These are phyloP conservation scores for Clonostachys rhizophaga DNA, from an alignment of 2,329 filamentous ascomycete genomes.

Conservation along the genomic window DNA sequence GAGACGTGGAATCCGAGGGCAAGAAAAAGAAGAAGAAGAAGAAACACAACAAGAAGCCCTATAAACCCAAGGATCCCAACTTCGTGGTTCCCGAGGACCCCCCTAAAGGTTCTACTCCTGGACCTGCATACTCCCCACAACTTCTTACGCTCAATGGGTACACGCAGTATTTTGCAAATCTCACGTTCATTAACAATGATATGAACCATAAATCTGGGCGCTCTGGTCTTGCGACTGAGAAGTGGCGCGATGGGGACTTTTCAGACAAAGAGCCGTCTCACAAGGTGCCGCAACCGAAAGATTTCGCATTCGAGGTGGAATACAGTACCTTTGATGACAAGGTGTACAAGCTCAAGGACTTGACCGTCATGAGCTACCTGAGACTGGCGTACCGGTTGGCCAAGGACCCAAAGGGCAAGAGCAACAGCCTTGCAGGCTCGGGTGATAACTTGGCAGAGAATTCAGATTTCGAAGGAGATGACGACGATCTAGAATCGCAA, in stretches of 20 bases:
- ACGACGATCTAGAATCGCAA: slow-evolving; percentile 29
- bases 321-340: slow-evolving; percentile 80
- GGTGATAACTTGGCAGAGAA: slow-evolving; percentile 16
- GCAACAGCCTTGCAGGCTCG: slow-evolving; percentile 11
- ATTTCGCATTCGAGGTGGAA: slow-evolving; percentile 75
- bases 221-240: not conserved
- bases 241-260: slow-evolving; percentile 62
- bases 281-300: slow-evolving; percentile 50
- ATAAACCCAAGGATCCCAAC: slow-evolving; percentile 53
- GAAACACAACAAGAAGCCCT: slow-evolving; percentile 37
- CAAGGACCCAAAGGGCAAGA: slow-evolving; percentile 11
- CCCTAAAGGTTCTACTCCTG: slow-evolving; percentile 67
- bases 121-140: slow-evolving; percentile 87
- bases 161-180: slow-evolving; percentile 88
- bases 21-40: slow-evolving; percentile 32
- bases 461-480: not conserved
- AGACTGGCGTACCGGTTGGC: slow-evolving; percentile 72
- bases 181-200: slow-evolving; percentile 84
- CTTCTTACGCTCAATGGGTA: slow-evolving; percentile 74
- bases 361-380: slow-evolving; percentile 80
- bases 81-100: slow-evolving; percentile 68
- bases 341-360: slow-evolving; percentile 69
- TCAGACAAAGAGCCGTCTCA: slow-evolving; percentile 47
- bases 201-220: slow-evolving; percentile 21
- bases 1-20: slow-evolving; percentile 24